Conservation (phyloP, 257 asterid species). For the Solanum piurae region DNA sequence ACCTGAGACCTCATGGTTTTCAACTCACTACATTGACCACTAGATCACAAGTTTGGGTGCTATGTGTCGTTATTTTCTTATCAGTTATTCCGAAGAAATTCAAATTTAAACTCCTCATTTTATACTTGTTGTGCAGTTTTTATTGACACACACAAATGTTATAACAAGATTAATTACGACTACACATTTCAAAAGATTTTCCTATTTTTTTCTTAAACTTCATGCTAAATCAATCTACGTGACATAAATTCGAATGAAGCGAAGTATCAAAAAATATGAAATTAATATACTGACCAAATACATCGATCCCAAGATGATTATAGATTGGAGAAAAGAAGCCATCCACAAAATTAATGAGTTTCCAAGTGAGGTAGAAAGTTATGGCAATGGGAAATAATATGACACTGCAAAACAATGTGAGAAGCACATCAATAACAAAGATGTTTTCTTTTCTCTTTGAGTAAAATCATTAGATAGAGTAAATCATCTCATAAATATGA, state of each 20-base stretch:
- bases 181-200: background rate
- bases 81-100: background rate
- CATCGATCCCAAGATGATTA: constrained; percentile 11
- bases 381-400: constrained; percentile 14
- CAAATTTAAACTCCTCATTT: too few relatives aligned
- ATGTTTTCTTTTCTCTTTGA: background rate
- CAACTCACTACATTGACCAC: background rate
- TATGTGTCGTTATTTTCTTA: background rate
- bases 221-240: background rate
- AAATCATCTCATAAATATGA: background rate
- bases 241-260: background rate
- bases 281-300: constrained; percentile 4
- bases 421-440: background rate
- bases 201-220: background rate
- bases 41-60: background rate
- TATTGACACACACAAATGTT: background rate
- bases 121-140: background rate
- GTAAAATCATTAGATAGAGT: background rate
- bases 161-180: background rate
- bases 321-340: constrained; percentile 20
- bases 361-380: constrained; percentile 14
- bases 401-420: constrained; percentile 3
- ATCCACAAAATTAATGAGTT: constrained; percentile 8
- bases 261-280: background rate
- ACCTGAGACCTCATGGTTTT: too few relatives aligned